Evolutionary conservation across 768 basidiomycete species (phyloP).

Genomic region (Boletus sp.): DNA sequence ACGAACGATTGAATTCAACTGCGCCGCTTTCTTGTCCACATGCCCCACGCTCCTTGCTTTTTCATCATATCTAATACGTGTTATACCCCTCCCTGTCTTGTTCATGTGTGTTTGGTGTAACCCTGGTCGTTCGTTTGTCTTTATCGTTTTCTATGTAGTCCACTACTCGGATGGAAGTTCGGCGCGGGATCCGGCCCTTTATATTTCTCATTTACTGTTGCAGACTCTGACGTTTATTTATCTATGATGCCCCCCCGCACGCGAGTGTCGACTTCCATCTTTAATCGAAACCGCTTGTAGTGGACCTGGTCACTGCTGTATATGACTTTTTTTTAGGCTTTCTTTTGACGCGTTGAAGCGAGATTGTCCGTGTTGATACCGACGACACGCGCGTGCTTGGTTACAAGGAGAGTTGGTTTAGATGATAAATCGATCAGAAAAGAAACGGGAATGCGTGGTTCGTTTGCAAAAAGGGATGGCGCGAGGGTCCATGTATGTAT

Average conservation of each 20-base stretch:
- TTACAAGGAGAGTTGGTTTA: too few species aligned
- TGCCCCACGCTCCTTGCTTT: neutral
- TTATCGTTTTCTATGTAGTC: neutral
- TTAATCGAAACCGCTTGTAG: too few species aligned
- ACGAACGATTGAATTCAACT: neutral
- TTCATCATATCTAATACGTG: neutral
- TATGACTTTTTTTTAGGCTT: too few species aligned
- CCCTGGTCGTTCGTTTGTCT: conserved; percentile 1
- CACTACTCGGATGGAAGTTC: neutral
- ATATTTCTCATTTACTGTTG: neutral
- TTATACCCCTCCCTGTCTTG: too few species aligned
- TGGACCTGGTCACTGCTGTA: too few species aligned
- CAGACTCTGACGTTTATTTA: neutral
- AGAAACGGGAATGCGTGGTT: too few species aligned
- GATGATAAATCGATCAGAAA: too few species aligned
- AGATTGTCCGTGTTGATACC: too few species aligned
- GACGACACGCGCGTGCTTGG: too few species aligned
- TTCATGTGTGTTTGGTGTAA: neutral
- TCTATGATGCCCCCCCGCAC: neutral
- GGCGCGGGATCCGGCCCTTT: neutral
- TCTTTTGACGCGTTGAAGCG: too few species aligned
- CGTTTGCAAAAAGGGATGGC: too few species aligned
- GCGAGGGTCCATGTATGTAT: too few species aligned
- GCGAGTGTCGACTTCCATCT: neutral
- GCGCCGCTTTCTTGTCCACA: neutral